phyloP scores from a whole-genome alignment of 129 eudicot genomes.

The Flaveria trinervia region DNA sequence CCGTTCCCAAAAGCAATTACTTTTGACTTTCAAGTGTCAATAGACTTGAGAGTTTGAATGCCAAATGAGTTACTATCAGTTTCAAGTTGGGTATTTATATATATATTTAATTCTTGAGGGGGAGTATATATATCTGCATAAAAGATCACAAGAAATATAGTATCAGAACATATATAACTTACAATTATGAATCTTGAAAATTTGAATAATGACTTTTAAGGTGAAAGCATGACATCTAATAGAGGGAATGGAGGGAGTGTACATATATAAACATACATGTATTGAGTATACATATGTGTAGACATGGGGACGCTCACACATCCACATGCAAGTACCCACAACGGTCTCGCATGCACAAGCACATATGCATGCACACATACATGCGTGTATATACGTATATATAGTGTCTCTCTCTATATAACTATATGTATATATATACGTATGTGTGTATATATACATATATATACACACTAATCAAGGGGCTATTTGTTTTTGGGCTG shows the following conservation, averaged over 20 bases:
- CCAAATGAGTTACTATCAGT: neutral
- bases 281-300: neutral
- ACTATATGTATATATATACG: too few species aligned
- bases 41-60: neutral
- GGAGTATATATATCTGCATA: neutral
- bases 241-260: neutral
- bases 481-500: too few species aligned
- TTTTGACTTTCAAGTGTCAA: slow-evolving; percentile 12
- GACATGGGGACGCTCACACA: too few species aligned
- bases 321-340: too few species aligned
- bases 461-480: too few species aligned
- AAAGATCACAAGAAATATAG: slow-evolving; percentile 2
- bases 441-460: too few species aligned
- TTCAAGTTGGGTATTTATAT: neutral
- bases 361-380: too few species aligned
- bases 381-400: too few species aligned
- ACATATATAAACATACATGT: neutral
- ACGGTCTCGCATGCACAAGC: too few species aligned
- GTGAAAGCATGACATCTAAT: slow-evolving; percentile 8
- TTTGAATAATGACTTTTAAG: neutral
- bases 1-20: neutral
- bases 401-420: too few species aligned
- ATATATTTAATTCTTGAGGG: slow-evolving; percentile 14
- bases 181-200: slow-evolving; percentile 1
- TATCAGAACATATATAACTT: neutral